Percentiles rank a stretch among this genome's conserved stretches.
phyloP scores from a whole-genome alignment of 441 rosid genomes.

The Omphalea diandra region DNA sequence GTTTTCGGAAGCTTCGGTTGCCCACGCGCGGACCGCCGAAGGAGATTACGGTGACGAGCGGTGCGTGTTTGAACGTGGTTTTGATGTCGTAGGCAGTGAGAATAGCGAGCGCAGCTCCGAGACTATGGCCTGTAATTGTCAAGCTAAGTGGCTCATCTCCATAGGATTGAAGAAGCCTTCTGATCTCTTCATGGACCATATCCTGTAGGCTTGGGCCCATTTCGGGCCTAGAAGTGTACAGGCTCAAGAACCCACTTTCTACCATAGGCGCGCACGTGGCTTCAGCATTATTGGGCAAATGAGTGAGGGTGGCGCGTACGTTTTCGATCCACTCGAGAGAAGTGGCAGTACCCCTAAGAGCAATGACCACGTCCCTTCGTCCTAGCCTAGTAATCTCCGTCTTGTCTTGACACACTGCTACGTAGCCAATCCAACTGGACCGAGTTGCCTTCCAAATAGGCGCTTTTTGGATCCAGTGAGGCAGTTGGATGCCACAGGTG shows the following conservation, averaged over 20 bases:
- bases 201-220: constrained; percentile 50
- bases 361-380: constrained; percentile 71
- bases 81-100: constrained; percentile 63
- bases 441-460: constrained; percentile 54
- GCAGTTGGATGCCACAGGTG: constrained; percentile 62
- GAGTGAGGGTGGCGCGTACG: constrained; percentile 63
- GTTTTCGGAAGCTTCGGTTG: constrained; percentile 48
- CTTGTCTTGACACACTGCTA: constrained; percentile 71
- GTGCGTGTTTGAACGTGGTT: constrained; percentile 44
- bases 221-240: constrained; percentile 54
- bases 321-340: constrained; percentile 87
- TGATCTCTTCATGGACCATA: constrained; percentile 57
- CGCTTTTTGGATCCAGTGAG: constrained; percentile 59
- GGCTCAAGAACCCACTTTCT: constrained; percentile 70
- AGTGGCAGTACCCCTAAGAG: constrained; percentile 76
- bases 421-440: constrained; percentile 89
- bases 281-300: constrained; percentile 31
- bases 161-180: constrained; percentile 49
- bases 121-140: constrained; percentile 77
- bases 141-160: constrained; percentile 68
- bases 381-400: constrained; percentile 71
- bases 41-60: constrained; percentile 71
- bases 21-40: constrained; percentile 91
- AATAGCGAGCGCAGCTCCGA: constrained; percentile 67
- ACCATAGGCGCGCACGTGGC: constrained; percentile 54